phyloP scores from a whole-genome alignment of 2,329 filamentous ascomycete genomes.

The Pseudogymnoascus sp. region DNA sequence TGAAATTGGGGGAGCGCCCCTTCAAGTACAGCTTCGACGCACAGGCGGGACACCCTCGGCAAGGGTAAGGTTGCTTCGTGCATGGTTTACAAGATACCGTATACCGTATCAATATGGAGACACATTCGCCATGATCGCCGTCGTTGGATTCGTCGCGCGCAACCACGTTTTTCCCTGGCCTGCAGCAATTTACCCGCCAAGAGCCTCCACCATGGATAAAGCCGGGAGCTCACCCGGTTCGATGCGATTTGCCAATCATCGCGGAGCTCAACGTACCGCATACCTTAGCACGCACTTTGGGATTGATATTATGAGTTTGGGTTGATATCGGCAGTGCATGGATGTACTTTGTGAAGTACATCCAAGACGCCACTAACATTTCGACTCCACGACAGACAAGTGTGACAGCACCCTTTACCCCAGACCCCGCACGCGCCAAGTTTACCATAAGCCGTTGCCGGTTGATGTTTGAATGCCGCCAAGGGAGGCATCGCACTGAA shows the following conservation, averaged over 20 bases:
- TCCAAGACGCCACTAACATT: neutral
- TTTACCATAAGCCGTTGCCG: neutral
- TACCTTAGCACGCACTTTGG: neutral
- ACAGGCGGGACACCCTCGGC: neutral
- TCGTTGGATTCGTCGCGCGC: neutral
- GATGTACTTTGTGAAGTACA: neutral
- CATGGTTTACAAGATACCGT: constrained; percentile 1
- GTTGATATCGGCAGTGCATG: neutral
- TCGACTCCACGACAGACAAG: neutral
- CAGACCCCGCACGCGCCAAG: constrained; percentile 4
- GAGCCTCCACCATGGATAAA: constrained; percentile 7
- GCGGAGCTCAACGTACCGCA: neutral
- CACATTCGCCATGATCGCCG: neutral
- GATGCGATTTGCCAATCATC: constrained; percentile 4
- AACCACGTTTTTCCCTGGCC: neutral
- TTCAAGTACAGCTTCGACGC: neutral
- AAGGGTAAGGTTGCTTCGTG: neutral
- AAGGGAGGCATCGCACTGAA: neutral
- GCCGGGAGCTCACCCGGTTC: constrained; percentile 1
- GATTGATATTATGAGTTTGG: neutral
- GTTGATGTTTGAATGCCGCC: neutral
- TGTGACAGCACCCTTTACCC: neutral
- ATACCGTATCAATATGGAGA: constrained; percentile 1
- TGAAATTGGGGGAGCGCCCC: neutral
- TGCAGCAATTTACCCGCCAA: constrained; percentile 3